Percentiles rank a stretch among this genome's conserved stretches.
Conservation (phyloP, 139 green algal genomes). For the Volvox africanus region DNA sequence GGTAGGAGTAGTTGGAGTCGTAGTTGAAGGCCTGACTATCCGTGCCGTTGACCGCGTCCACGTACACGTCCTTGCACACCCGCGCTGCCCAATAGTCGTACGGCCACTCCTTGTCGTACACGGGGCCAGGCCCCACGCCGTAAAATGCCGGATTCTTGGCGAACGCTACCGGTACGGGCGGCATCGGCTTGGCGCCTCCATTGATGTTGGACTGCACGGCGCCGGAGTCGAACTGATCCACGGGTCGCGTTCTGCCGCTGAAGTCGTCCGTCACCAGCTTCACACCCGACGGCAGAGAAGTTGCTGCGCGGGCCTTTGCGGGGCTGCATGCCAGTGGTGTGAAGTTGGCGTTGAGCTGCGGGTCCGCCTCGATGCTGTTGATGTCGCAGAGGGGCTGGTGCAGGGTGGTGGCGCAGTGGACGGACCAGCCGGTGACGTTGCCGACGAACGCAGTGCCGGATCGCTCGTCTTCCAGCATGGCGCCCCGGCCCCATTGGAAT, state of each 20-base stretch:
- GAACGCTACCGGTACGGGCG: conserved; percentile 12
- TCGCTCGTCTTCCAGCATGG: conserved; percentile 53
- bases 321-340: conserved; percentile 27
- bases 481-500: conserved; percentile 45
- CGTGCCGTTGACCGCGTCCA: conserved; percentile 26
- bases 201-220: not conserved
- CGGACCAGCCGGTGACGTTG: conserved; percentile 29
- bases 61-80: conserved; percentile 34
- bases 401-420: not conserved
- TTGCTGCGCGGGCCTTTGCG: not conserved
- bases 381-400: not conserved
- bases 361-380: conserved; percentile 26
- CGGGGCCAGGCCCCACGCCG: not conserved
- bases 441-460: conserved; percentile 7
- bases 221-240: conserved; percentile 9
- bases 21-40: conserved; percentile 31
- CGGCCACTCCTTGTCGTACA: conserved; percentile 42
- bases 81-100: conserved; percentile 29
- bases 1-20: conserved; percentile 19
- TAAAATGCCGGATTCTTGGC: not conserved
- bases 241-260: conserved; percentile 6
- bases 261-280: conserved; percentile 43
- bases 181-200: conserved; percentile 4
- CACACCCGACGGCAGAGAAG: not conserved
- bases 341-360: conserved; percentile 6